Base-by-base conservation (phyloP, 768 basidiomycete species). In the Trametes meyenii region DNA sequence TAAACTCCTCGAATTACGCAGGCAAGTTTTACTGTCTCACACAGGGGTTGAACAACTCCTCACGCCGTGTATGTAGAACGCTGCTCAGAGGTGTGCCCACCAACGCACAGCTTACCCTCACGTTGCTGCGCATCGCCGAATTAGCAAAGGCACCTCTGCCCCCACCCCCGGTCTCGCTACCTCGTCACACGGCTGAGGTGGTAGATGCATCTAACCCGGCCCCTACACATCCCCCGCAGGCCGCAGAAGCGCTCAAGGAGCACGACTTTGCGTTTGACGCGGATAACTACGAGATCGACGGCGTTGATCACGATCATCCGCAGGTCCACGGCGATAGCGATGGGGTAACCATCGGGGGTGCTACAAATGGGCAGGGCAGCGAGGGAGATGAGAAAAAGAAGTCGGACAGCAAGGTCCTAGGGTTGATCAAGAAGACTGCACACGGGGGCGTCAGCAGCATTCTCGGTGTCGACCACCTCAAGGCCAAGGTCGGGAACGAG, bases 251-350 rank as follows among this genome's bases (percentile, higher is more conserved):
- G 14, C 54, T 60, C 6, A 60, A 63, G 29, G 23, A 60, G 36
- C 65, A 63, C 51, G 58, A 61, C 43, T 59, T 64, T 29, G 65
- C 54, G 2, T 69, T 70, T 46, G 69, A 71, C 50, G 62, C 58
- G 24, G 66, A 65, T 12, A 60, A 61, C 13, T 70, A 88, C 45
- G 83, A 82, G 35, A 69, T 74, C 36, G 76, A 79, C 5, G 79
- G 80, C 43, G 53, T 56, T 5, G 77, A 73, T 3, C 61, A 23
- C 1, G 58, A 50, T 44, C 64, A 62, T 24, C 67, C 73, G 21
- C 75, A 84, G 44, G 81, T 81, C 55, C 85, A 78, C 8, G 83
- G 81, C 0, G 87, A 87, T 2, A 66, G 72, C n/a, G 79, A 81
- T 0, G 67, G 69, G 11, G 74, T 82, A 0, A 76, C 74, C 3